Evolutionary conservation across 1,284 basidiomycete species (phyloP).

Genomic region (Apiotrichum laibachii): DNA sequence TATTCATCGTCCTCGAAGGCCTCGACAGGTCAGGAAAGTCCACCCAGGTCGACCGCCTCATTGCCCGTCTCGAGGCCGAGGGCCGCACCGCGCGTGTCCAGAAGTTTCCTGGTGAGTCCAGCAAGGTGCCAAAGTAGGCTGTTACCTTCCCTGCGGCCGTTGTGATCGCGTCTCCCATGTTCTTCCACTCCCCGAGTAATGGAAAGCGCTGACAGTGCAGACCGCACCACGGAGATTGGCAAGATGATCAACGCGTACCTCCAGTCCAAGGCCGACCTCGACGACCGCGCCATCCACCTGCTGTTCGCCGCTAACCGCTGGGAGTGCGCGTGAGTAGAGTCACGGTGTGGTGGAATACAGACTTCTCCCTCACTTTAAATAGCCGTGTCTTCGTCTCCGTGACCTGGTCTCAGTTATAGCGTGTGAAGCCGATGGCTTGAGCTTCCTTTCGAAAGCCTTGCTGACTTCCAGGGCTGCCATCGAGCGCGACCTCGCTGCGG

Average conservation of each 20-base stretch:
- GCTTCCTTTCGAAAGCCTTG: too few species aligned
- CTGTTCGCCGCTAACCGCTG: slow-evolving; percentile 96
- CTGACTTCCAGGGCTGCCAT: slow-evolving; percentile 61
- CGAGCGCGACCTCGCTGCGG: slow-evolving; percentile 60
- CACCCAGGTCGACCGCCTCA: slow-evolving; percentile 70
- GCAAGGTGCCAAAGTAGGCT: not conserved
- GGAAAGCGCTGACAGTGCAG: slow-evolving; percentile 55
- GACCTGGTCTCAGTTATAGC: too few species aligned
- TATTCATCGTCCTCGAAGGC: slow-evolving; percentile 89
- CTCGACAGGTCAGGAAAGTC: slow-evolving; percentile 91
- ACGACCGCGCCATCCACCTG: slow-evolving; percentile 88
- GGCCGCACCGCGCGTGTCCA: slow-evolving; percentile 52
- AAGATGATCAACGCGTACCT: slow-evolving; percentile 93
- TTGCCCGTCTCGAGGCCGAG: slow-evolving; percentile 53
- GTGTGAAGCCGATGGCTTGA: too few species aligned
- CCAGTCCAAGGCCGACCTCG: slow-evolving; percentile 74
- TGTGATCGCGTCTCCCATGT: too few species aligned
- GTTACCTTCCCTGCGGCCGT: too few species aligned
- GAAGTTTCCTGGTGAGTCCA: slow-evolving; percentile 78
- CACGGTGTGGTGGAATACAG: too few species aligned
- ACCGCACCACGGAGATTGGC: slow-evolving; percentile 87
- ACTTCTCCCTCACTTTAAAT: too few species aligned
- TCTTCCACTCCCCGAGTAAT: too few species aligned
- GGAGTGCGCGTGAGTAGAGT: slow-evolving; percentile 74
- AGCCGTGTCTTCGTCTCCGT: too few species aligned